Evolutionary conservation across 495 filamentous ascomycete genomes (phyloP).

Genomic region (Hyaloscypha variabilis): DNA sequence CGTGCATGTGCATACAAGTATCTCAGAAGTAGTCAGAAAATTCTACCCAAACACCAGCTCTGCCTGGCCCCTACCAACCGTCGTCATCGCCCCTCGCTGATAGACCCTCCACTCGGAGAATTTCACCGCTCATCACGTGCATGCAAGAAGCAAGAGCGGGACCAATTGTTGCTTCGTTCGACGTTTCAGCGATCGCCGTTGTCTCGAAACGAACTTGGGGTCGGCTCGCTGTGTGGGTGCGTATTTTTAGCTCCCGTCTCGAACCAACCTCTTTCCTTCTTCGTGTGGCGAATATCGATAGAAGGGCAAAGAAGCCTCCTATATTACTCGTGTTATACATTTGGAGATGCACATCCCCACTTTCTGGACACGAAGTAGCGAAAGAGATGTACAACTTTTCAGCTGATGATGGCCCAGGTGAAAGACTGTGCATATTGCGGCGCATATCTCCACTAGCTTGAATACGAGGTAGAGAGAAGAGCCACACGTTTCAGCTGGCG

Average conservation of each 20-base stretch:
- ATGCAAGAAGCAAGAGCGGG: not conserved
- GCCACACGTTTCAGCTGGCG: not conserved
- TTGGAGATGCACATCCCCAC: not conserved
- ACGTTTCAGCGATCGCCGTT: not conserved
- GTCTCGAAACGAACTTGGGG: conserved; percentile 10
- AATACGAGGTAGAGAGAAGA: not conserved
- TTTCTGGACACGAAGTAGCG: not conserved
- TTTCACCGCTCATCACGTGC: not conserved
- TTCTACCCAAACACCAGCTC: not conserved
- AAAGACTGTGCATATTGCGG: not conserved
- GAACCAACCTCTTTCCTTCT: not conserved
- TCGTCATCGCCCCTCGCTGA: not conserved
- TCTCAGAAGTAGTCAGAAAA: not conserved
- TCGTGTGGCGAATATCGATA: conserved; percentile 1
- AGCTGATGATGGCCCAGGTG: not conserved
- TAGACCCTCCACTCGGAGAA: conserved; percentile 1
- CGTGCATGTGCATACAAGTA: conserved; percentile 1
- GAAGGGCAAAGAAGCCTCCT: not conserved
- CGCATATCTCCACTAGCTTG: not conserved
- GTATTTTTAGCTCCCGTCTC: not conserved
- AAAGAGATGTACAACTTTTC: not conserved
- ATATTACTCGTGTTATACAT: not conserved
- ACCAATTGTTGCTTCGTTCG: not conserved
- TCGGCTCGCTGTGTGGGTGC: not conserved
- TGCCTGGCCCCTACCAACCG: not conserved